Evolutionary conservation across 768 basidiomycete species (phyloP).

Genomic region (Neoboletus subvelutipes): DNA sequence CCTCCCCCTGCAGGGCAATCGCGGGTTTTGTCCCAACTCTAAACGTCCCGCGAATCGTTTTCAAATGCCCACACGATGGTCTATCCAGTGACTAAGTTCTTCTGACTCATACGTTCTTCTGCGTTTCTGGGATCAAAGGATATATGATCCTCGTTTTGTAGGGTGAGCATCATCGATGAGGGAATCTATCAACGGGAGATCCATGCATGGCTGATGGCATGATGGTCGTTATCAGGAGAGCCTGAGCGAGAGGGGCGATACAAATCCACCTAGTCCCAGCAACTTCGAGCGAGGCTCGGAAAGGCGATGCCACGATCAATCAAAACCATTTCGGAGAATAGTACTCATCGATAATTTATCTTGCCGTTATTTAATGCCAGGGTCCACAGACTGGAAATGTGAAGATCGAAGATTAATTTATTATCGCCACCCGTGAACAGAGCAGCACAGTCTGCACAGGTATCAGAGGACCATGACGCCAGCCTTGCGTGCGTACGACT

Average conservation of each 20-base stretch:
- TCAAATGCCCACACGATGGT: background rate
- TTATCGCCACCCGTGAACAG: background rate
- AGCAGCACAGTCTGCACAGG: constrained; percentile 1
- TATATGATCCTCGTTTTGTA: background rate
- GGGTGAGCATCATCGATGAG: background rate
- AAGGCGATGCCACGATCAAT: constrained; percentile 6
- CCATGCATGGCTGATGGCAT: background rate
- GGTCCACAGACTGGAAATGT: background rate
- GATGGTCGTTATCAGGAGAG: constrained; percentile 1
- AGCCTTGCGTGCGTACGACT: background rate
- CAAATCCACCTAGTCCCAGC: background rate
- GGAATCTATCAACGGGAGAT: constrained; percentile 1
- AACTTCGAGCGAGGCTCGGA: background rate
- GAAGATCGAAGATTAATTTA: constrained; percentile 1
- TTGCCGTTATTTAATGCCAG: background rate
- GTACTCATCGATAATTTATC: background rate
- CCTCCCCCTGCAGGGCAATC: background rate
- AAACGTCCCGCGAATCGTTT: constrained; percentile 1
- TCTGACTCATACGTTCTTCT: background rate
- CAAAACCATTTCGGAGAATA: background rate
- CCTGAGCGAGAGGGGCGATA: background rate
- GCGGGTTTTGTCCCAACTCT: background rate
- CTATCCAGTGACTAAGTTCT: background rate
- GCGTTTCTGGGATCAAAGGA: background rate
- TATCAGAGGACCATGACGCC: background rate